These are phyloP conservation scores for Wallacemonas collosoma DNA, from an alignment of 208 protist genomes.

Conservation along the genomic window DNA sequence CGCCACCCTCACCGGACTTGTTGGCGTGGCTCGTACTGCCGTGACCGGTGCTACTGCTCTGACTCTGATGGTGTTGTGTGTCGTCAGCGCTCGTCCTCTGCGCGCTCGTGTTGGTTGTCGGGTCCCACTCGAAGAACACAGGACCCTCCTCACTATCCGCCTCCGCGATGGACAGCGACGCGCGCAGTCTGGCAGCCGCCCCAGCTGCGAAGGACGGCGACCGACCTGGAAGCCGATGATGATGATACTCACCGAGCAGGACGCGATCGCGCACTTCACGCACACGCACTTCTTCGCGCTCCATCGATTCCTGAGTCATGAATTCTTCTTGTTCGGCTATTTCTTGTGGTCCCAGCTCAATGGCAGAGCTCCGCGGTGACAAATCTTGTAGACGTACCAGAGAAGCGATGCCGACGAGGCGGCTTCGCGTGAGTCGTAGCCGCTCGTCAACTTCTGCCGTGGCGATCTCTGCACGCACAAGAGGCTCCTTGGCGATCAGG, in stretches of 20 bases:
- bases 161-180: not conserved
- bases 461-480: constrained; percentile 13
- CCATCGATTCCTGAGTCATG: constrained; percentile 10
- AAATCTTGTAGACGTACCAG: constrained; percentile 14
- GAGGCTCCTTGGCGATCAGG: constrained; percentile 16
- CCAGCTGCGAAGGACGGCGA: constrained; percentile 3
- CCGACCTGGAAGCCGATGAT: not conserved
- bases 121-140: constrained; percentile 67
- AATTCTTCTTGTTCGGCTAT: constrained; percentile 10
- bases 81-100: constrained; percentile 1
- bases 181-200: not conserved
- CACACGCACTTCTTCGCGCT: constrained; percentile 13
- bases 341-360: not conserved
- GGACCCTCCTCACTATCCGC: not conserved
- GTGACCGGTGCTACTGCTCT: not conserved
- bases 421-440: constrained; percentile 6
- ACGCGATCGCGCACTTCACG: constrained; percentile 19
- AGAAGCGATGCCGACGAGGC: constrained; percentile 15
- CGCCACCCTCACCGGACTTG: too few species aligned
- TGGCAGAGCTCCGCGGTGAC: not conserved
- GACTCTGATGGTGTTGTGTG: not conserved
- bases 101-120: constrained; percentile 55
- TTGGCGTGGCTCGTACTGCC: not conserved
- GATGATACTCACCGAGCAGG: constrained; percentile 12
- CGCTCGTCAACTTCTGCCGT: constrained; percentile 19